phyloP scores from a whole-genome alignment of 1,139 yeast species.

The Eremothecium gossypii region DNA sequence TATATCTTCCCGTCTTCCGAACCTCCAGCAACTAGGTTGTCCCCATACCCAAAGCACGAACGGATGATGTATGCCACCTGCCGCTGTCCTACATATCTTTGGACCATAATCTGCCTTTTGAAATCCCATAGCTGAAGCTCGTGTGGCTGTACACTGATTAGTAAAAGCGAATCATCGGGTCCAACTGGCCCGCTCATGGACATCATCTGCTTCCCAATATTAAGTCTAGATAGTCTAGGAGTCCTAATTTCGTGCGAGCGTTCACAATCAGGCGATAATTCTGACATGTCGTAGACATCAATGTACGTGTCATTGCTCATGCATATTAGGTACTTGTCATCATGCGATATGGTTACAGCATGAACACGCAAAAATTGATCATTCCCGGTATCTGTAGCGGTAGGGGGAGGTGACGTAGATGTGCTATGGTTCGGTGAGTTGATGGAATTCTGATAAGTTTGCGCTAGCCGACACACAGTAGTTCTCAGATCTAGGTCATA shows the following conservation, averaged over 20 bases:
- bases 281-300: conserved; percentile 7
- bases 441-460: conserved; percentile 7
- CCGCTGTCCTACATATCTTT: conserved; percentile 61
- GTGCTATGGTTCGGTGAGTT: conserved; percentile 1
- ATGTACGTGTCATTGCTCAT: conserved; percentile 22
- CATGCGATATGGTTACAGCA: conserved; percentile 38
- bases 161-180: conserved; percentile 31
- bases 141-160: conserved; percentile 65
- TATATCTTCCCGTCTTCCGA: conserved; percentile 75
- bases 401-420: conserved; percentile 33
- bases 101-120: conserved; percentile 39
- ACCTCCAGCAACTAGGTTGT: conserved; percentile 68
- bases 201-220: conserved; percentile 39
- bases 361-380: conserved; percentile 56
- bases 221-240: conserved; percentile 17
- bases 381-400: conserved; percentile 62
- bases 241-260: conserved; percentile 8
- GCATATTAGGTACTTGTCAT: conserved; percentile 16
- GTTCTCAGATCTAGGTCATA: conserved; percentile 40
- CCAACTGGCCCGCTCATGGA: conserved; percentile 29
- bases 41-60: conserved; percentile 68
- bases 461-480: conserved; percentile 32
- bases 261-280: background rate
- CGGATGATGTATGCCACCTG: conserved; percentile 66
- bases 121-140: conserved; percentile 76